Conservation (phyloP, 2,329 filamentous ascomycete species). For the Conoideocrella luteorostrata region DNA sequence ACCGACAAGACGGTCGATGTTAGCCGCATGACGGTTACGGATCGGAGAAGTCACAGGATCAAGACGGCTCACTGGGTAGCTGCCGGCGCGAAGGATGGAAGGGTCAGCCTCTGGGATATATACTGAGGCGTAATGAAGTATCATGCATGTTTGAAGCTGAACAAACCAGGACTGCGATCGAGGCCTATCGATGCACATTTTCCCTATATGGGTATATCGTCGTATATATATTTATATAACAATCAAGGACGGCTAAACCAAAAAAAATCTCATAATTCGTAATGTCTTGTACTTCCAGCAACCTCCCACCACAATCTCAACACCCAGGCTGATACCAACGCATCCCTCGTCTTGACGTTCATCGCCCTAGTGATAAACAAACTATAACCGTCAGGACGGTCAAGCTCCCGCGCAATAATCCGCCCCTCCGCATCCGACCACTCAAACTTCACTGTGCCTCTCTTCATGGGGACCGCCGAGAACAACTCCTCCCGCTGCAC, state of each 20-base stretch:
- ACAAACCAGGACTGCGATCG: no score
- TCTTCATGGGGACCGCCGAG: slow-evolving; percentile 19
- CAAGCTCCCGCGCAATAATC: slow-evolving; percentile 27
- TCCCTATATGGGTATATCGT: no score
- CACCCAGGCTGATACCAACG: slow-evolving; percentile 29
- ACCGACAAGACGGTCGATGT: background rate
- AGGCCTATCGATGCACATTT: no score
- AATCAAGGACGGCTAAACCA: no score
- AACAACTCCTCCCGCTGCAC: slow-evolving; percentile 21
- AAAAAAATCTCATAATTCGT: slow-evolving; percentile 2
- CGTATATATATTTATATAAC: no score
- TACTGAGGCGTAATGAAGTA: slow-evolving; percentile 57
- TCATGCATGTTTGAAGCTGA: no score
- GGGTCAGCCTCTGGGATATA: slow-evolving; percentile 91
- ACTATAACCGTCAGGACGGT: slow-evolving; percentile 19
- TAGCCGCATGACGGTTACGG: slow-evolving; percentile 41
- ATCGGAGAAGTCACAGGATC: slow-evolving; percentile 57
- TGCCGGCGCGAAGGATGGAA: slow-evolving; percentile 88
- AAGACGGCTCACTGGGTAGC: slow-evolving; percentile 80
- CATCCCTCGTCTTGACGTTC: slow-evolving; percentile 22
- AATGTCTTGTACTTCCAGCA: slow-evolving; percentile 11
- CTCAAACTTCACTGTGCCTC: slow-evolving; percentile 22
- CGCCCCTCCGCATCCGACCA: slow-evolving; percentile 23
- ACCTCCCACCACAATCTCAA: slow-evolving; percentile 27
- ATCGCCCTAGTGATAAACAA: slow-evolving; percentile 26